Percentiles rank a stretch among this genome's conserved stretches.
These are phyloP conservation scores for Salix caprea DNA, from an alignment of 345 rosid genomes.

Conservation along the genomic window DNA sequence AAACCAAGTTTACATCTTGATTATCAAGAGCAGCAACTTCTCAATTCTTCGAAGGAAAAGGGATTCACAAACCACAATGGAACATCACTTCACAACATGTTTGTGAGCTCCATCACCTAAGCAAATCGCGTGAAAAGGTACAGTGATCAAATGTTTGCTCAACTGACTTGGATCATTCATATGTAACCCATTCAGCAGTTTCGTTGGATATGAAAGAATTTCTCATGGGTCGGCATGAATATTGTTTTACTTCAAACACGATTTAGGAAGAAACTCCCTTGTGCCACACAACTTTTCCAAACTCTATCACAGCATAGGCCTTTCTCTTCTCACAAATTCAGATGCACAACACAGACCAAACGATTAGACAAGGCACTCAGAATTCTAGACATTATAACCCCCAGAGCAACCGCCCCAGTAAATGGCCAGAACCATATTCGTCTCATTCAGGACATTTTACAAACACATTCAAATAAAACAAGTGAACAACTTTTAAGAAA, in stretches of 20 bases:
- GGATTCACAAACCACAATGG: too few species aligned
- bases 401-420: slow-evolving; percentile 16
- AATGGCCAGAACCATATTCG: slow-evolving; percentile 43
- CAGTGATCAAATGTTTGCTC: too few species aligned
- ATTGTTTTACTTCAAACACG: background rate
- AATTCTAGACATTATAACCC: slow-evolving; percentile 44
- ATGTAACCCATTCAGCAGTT: too few species aligned
- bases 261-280: background rate
- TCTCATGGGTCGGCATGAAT: slow-evolving; percentile 8
- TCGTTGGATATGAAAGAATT: too few species aligned
- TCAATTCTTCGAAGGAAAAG: too few species aligned
- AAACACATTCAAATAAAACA: slow-evolving; percentile 29
- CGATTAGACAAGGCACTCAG: slow-evolving; percentile 44
- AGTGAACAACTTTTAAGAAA: slow-evolving; percentile 3
- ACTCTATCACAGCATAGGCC: slow-evolving; percentile 16
- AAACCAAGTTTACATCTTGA: too few species aligned
- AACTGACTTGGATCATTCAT: too few species aligned
- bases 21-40: too few species aligned
- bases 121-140: too few species aligned
- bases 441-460: slow-evolving; percentile 45
- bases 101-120: too few species aligned
- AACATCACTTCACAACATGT: too few species aligned
- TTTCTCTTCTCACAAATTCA: slow-evolving; percentile 29
- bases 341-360: slow-evolving; percentile 17
- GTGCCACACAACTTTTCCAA: background rate